Base-by-base conservation (phyloP, 106 monocot genomes). In the Dioscorea dumetorum region DNA sequence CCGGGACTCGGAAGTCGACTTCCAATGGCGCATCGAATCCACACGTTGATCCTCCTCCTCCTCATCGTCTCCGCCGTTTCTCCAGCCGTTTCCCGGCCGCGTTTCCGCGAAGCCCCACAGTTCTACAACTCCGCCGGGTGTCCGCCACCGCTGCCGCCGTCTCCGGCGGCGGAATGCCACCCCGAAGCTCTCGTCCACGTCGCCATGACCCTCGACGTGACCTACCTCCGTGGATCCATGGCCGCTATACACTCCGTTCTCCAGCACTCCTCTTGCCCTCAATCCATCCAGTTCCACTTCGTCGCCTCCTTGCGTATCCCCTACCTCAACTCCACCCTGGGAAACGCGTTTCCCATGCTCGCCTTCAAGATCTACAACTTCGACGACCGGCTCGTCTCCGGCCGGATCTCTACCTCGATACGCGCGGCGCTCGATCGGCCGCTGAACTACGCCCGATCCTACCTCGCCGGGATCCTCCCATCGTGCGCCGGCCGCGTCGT, bases 211-310 rank as follows among this genome's bases (percentile, higher is more conserved):
- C 84, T 88, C 35, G 88, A 88, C 81, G 63, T 70, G 5, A 66
- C 78, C 33, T 90, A 90, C 80, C 80, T 88, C 65, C 81, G 88
- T 16, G 90, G 90, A n/a, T 86, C 86, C 21, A 78, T 90, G 80
- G 90, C 90, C 0, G 90, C 90, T 11, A 81, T 88, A 78, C 75
- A 81, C 33, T 90, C 88, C 63, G 73, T 88, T 23, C 83, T 88
- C 20, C 88, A 73, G 21, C 88, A 88, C 78, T 75, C 88, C 4
- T 72, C 81, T 33, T 88, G 88, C 73, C 88, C 88, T 6, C 78
- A 88, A 41, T 84, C 84, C 23, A 60, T 88, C 63, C 81, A 78
- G 33, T 88, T 88, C 81, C 88, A 88, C 76, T 78, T 84, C 78
- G 68, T 90, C 50, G 84, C 88, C 6, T 83, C 83, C 23, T 54